Evolutionary conservation across 352 stramenopile genomes (phyloP), one percentile per base, ranked within the genome.

Genomic region (Globisporangium sylvaticum): DNA sequence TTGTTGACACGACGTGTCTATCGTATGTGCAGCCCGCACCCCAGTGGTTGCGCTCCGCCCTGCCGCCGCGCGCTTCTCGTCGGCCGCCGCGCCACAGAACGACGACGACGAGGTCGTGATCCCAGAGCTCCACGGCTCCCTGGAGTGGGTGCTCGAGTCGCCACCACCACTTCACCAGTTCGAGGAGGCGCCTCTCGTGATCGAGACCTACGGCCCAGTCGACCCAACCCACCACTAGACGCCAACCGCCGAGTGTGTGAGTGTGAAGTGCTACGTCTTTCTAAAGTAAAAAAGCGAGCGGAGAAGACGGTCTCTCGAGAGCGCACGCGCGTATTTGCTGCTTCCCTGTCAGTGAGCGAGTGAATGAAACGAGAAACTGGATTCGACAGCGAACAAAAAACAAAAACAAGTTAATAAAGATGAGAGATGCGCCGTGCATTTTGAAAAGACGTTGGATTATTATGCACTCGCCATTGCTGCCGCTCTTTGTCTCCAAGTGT

Each of bases 151-250:
- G 70, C 75, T 96, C 66, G 75, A 72, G 64, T 92, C 86, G 69
- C 89, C 89, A 15, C 86, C 89, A 70, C 89, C 89, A 70, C 64
- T 95, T 77, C 89, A 96, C 75, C 89, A 96, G 84, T 96, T 96
- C 66, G 86, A 94, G 37, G 89, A 96, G 69, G 76, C 87, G 15
- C 89, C 89, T 61, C 81, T 96, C 65, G 83, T 96, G 71, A 87
- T 96, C 44, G 89, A 96, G 77, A 95, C 87, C 54, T 94, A 89
- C 72, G 89, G 86, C 73, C 78, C 88, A 67, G 79, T 93, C 58
- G 88, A 96, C 77, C 88, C 88, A 39, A 88, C 83, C 72, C 69
- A 79, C 75, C 80, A 96, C 78, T 90, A 90, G 76, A 83, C 57
- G 5, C 53, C 12, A 48, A 9, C 2, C 2, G 55, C 15, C 58